Percentiles rank a stretch among this genome's conserved stretches.
These are phyloP conservation scores for Chionographis japonica DNA, from an alignment of 106 monocot genomes.

Conservation along the genomic window DNA sequence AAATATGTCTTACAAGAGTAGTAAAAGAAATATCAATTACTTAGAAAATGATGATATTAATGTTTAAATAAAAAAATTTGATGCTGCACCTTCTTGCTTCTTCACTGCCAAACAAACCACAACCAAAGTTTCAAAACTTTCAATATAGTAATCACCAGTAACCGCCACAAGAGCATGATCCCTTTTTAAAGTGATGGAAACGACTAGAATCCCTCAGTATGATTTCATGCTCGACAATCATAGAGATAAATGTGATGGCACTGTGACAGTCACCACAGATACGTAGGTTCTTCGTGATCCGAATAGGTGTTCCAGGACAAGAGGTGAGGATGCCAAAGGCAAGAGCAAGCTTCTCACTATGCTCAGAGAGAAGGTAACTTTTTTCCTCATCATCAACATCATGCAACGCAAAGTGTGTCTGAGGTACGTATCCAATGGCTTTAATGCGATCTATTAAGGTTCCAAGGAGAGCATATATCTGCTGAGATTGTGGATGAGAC, in stretches of 20 bases:
- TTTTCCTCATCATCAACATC: conserved; percentile 96
- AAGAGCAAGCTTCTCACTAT: conserved; percentile 90
- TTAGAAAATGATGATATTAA: too few relatives aligned
- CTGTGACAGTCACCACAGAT: conserved; percentile 89
- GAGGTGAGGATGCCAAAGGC: conserved; percentile 66
- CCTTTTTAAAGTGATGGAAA: conserved; percentile 81
- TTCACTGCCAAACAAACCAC: too few relatives aligned
- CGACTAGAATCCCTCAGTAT: conserved; percentile 79
- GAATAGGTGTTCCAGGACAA: conserved; percentile 45
- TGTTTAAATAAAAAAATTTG: too few relatives aligned
- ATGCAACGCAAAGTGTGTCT: conserved; percentile 68
- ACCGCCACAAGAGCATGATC: conserved; percentile 77
- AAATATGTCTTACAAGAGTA: too few relatives aligned
- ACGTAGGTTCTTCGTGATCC: conserved; percentile 81
- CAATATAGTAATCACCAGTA: conserved; percentile 53
- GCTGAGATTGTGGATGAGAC: conserved; percentile 49
- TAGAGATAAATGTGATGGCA: conserved; percentile 63
- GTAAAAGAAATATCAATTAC: too few relatives aligned
- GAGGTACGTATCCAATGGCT: conserved; percentile 64
- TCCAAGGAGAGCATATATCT: conserved; percentile 56
- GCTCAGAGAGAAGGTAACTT: conserved; percentile 60
- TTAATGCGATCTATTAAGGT: conserved; percentile 66
- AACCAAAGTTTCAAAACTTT: too few relatives aligned
- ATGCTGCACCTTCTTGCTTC: too few relatives aligned
- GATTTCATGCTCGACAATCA: conserved; percentile 82